Evolutionary conservation across 257 asterid species (phyloP).

Genomic region (Lantana camara): DNA sequence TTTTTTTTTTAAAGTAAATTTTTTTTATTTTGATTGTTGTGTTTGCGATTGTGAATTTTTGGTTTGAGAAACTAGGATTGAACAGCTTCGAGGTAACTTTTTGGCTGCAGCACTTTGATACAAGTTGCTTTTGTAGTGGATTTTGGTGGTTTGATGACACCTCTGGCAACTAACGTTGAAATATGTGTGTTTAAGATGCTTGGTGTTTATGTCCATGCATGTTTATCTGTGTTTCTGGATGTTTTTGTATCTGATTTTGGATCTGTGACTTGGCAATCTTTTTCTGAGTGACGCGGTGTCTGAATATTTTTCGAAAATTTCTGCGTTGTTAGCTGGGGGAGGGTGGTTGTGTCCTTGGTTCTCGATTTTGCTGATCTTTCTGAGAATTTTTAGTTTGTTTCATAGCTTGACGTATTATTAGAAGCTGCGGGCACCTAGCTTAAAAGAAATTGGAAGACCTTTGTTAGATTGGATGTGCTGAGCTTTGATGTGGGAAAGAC

Average conservation of each 20-base stretch:
- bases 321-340: not conserved
- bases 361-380: not conserved
- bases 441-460: not conserved
- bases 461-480: not conserved
- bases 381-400: not conserved
- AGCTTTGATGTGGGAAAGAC: not conserved
- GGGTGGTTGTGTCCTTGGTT: not conserved
- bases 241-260: constrained; percentile 18
- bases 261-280: not conserved
- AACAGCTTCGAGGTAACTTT: not conserved
- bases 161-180: not conserved
- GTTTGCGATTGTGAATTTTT: not conserved
- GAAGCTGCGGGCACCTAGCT: constrained; percentile 11
- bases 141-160: not conserved
- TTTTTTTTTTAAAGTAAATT: no score
- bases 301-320: not conserved
- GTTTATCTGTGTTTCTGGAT: not conserved
- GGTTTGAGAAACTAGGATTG: not conserved
- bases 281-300: constrained; percentile 4
- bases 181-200: constrained; percentile 12
- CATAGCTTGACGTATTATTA: not conserved
- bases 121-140: constrained; percentile 5
- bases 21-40: not conserved
- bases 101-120: constrained; percentile 5
- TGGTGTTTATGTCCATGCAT: not conserved